Evolutionary conservation across 768 basidiomycete genomes (phyloP).

Genomic region (Mycena epipterygia): DNA sequence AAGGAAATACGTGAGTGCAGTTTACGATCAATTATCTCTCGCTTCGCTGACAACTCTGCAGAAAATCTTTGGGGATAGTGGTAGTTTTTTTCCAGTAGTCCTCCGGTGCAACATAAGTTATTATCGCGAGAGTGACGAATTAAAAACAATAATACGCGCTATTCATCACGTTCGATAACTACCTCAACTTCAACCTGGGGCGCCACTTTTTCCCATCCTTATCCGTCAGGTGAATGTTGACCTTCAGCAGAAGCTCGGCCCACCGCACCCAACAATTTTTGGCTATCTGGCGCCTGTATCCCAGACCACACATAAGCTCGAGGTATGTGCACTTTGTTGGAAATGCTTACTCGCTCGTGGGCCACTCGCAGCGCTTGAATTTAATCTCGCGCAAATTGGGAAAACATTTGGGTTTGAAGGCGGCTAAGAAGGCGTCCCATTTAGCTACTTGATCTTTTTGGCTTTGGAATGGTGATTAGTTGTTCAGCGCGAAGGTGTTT

Average conservation of each 20-base stretch:
- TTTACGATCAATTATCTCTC: background rate
- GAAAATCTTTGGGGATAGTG: slow-evolving; percentile 24
- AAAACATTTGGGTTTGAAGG: background rate
- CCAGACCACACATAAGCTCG: background rate
- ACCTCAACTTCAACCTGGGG: background rate
- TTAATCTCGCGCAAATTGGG: background rate
- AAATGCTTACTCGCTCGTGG: background rate
- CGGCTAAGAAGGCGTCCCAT: background rate
- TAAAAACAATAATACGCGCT: background rate
- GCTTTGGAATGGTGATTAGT: background rate
- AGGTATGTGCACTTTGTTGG: background rate
- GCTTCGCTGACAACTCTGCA: background rate
- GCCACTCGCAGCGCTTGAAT: background rate
- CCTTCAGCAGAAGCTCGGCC: background rate
- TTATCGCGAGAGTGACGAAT: background rate
- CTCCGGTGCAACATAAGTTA: background rate
- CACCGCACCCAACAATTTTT: slow-evolving; percentile 10
- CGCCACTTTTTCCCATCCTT: slow-evolving; percentile 16
- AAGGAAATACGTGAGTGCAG: slow-evolving; percentile 45
- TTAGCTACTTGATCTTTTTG: background rate
- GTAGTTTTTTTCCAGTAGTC: slow-evolving; percentile 21
- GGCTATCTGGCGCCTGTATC: slow-evolving; percentile 1
- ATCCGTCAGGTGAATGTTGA: background rate
- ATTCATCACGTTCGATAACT: too few relatives aligned
- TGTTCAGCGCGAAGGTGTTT: background rate